Evolutionary conservation across 192 early-diverging fungal genomes (phyloP), one percentile per base, ranked within the genome.

Genomic region (Spizellomyces sp.): DNA sequence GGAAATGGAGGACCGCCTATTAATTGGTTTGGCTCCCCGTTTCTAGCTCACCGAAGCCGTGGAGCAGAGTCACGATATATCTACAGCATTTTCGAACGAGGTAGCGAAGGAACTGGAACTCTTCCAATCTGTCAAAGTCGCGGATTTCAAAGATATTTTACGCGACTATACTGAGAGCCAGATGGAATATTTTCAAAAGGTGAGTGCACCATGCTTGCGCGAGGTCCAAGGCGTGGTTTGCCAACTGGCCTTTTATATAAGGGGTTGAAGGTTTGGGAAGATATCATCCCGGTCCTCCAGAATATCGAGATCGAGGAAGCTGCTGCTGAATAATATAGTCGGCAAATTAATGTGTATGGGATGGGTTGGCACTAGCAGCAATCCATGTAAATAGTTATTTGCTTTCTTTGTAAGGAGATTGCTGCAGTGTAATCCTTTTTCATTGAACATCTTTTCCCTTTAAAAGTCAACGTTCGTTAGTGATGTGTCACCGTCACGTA

Each of bases 41-140:
- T 72, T 64, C 36, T 54, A 98, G 92, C 85, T 98, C 42, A 78
- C 91, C 77, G 81, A 89, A 8, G 94, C 89, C 10, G 92, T 96
- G 4, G 89, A 90, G n/a, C 73, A 80, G 64, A 93, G 93, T 67
- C 81, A 86, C 62, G 87, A 89, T 58, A 82, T 89, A 8, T 85
- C 91, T 0, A 78, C 84, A 41, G 83, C 78, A 48, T 94, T 95
- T 67, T 94, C 93, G 6, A 81, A 88, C 45, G 87, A 94, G 75
- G 87, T 96, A 6, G 66, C 77, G 41, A 91, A 90, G 63, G 96
- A 98, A 75, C 90, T 90, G 65, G 89, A 94, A 52, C 82, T 94
- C 48, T 96, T 96, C 81, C 84, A 90, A 54, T 62, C 77, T 15
- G 82, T 91, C 78, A 97, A 96, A 79, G 80, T 88, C 66, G 80